Evolutionary conservation across 768 basidiomycete species (phyloP).

Genomic region (Auricularia auricula-judae): DNA sequence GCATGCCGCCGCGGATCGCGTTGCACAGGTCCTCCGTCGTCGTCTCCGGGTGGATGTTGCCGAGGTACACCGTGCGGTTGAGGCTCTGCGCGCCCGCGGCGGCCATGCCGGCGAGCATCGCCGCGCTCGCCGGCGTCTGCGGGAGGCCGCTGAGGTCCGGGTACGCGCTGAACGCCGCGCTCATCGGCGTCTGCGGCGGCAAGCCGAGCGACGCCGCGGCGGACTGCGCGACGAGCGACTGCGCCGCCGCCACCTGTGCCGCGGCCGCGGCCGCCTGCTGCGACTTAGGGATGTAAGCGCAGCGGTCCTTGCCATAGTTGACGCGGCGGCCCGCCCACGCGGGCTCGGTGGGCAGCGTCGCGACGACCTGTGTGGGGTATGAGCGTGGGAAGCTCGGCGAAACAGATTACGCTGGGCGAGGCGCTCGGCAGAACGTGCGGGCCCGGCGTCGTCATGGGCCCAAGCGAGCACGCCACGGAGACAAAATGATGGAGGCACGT

Average conservation of each 20-base stretch:
- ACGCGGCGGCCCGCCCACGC: conserved; percentile 94
- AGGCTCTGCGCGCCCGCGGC: conserved; percentile 39
- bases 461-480: neutral
- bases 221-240: conserved; percentile 47
- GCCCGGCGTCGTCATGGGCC: neutral
- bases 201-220: conserved; percentile 24
- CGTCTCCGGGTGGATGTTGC: conserved; percentile 95
- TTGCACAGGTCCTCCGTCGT: conserved; percentile 93
- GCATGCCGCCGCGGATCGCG: conserved; percentile 88
- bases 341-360: conserved; percentile 82
- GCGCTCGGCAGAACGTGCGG: neutral
- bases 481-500: neutral
- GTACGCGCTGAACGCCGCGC: conserved; percentile 38
- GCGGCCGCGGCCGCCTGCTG: conserved; percentile 83
- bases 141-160: conserved; percentile 27
- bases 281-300: conserved; percentile 93
- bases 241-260: conserved; percentile 78
- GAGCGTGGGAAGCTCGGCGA: neutral
- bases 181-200: conserved; percentile 8
- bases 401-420: neutral
- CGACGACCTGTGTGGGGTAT: conserved; percentile 60
- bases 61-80: conserved; percentile 91
- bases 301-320: conserved; percentile 98
- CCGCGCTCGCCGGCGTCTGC: conserved; percentile 17
- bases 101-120: conserved; percentile 13